Evolutionary conservation across 257 asterid species (phyloP).

Genomic region (Nicotiana sylvestris): DNA sequence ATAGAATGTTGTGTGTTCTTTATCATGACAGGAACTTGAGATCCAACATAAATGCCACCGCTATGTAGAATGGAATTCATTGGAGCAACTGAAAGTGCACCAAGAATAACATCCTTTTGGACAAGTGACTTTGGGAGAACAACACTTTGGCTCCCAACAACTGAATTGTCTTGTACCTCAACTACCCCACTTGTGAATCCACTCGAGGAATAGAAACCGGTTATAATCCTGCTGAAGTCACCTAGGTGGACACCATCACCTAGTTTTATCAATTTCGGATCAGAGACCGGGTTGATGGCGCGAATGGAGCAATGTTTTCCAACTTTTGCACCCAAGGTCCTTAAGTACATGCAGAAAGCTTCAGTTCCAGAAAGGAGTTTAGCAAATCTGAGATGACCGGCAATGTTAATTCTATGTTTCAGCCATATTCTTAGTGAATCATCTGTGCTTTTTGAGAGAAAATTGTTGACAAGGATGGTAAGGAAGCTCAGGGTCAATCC

Average conservation of each 20-base stretch:
- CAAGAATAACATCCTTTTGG: slow-evolving; percentile 64
- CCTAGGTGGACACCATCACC: slow-evolving; percentile 81
- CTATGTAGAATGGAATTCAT: slow-evolving; percentile 51
- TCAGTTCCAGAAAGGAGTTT: slow-evolving; percentile 89
- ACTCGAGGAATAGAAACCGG: slow-evolving; percentile 54
- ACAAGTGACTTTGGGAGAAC: slow-evolving; percentile 68
- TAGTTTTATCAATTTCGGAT: slow-evolving; percentile 48
- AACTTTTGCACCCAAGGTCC: slow-evolving; percentile 64
- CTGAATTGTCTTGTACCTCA: slow-evolving; percentile 54
- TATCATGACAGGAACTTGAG: slow-evolving; percentile 66
- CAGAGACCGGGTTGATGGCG: slow-evolving; percentile 67
- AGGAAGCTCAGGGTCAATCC: slow-evolving; percentile 50
- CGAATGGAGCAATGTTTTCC: slow-evolving; percentile 76
- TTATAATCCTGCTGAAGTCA: slow-evolving; percentile 67
- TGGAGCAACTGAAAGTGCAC: slow-evolving; percentile 78
- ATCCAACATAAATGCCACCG: slow-evolving; percentile 79
- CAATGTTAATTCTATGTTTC: slow-evolving; percentile 44
- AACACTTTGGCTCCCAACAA: slow-evolving; percentile 79
- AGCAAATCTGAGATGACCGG: slow-evolving; percentile 72
- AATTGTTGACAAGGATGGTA: slow-evolving; percentile 30
- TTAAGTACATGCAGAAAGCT: slow-evolving; percentile 67
- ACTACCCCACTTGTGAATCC: slow-evolving; percentile 49
- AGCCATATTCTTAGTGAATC: slow-evolving; percentile 44
- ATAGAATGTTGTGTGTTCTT: slow-evolving; percentile 62
- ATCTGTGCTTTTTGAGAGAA: slow-evolving; percentile 32